Conservation (phyloP, 163 green algal species). For the Chloroidium sp. region DNA sequence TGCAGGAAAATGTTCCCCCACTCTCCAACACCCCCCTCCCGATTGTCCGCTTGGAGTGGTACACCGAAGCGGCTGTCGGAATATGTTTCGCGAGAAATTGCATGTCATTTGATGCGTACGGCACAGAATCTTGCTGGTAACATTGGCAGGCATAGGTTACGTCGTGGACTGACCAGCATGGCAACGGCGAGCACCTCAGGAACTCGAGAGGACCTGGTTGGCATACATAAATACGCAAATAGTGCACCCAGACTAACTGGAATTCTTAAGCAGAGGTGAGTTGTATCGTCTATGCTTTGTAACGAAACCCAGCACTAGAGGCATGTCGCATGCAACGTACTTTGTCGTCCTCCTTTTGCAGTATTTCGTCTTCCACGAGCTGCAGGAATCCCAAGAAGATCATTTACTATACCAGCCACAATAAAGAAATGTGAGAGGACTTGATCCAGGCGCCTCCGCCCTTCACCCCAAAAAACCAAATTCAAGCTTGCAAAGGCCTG, state of each 20-base stretch:
- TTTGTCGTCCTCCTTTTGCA: not conserved
- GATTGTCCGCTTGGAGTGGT: too few species aligned
- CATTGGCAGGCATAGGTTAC: too few species aligned
- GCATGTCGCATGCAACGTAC: not conserved
- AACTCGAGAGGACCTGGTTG: constrained; percentile 16
- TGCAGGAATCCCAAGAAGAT: not conserved
- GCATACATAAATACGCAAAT: constrained; percentile 37
- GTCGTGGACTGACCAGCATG: too few species aligned
- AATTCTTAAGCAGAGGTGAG: constrained; percentile 56
- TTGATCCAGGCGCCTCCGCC: too few species aligned
- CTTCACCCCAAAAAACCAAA: too few species aligned
- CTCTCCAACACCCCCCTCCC: too few species aligned
- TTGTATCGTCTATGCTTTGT: not conserved
- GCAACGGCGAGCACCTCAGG: too few species aligned
- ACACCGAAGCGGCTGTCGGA: too few species aligned
- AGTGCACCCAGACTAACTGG: constrained; percentile 34
- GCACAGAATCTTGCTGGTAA: too few species aligned
- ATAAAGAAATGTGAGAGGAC: not conserved
- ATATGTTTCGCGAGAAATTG: too few species aligned
- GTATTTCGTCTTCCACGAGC: not conserved
- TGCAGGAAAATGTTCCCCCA: too few species aligned
- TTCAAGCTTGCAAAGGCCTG: not conserved
- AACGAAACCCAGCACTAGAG: not conserved
- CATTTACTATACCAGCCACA: not conserved
- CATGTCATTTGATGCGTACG: too few species aligned